Base-by-base conservation (phyloP, 306 rosid species). In the Sicyos edulis region DNA sequence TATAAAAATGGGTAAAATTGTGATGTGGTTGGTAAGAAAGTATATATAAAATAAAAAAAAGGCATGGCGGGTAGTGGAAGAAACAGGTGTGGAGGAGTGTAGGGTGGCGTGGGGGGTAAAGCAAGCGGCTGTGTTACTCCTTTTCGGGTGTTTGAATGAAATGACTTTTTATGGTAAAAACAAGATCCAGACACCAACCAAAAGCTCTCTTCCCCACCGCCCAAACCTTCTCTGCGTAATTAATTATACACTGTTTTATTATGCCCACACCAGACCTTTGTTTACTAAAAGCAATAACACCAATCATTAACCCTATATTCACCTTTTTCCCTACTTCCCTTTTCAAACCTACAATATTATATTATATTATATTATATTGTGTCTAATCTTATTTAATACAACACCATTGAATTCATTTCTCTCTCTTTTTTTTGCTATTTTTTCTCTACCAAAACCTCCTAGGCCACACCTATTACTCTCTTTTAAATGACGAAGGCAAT, bases 271-370 rank as follows among this genome's bases (percentile, higher is more conserved):
- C 72, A n/a, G n/a, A n/a, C n/a, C n/a, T 79, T 84, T 83, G 77
- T 74, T 80, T 80, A 74, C 47, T 76, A 79, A 78, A 86, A n/a
- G 83, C 84, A 86, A 83, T 76, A 80, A 82, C 80, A 56, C 77
- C 52, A 76, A 86, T 84, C 85, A 88, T 86, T 81, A 82, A 80
- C 77, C 81, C 83, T 79, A 17, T 71, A 26, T 26, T 62, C 75
- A 75, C 75, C 81, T 72, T 84, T 78, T 77, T 55, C n/a, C 17
- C 32, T 3, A 6, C 76, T 78, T 21, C 82, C 77, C 85, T 81
- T 83, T 79, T 84, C 84, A 86, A 79, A 77, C 8, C 64, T 65
- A 59, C 59, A 47, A 24, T 6, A 24, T 69, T 11, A 17, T 65
- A 13, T 49, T 26, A 17, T 54, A n/a, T 17, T 16, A 22, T 73